Evolutionary conservation across 2,329 filamentous ascomycete genomes (phyloP), one percentile per base, ranked within the genome.

Genomic region (Seiridium unicorne): DNA sequence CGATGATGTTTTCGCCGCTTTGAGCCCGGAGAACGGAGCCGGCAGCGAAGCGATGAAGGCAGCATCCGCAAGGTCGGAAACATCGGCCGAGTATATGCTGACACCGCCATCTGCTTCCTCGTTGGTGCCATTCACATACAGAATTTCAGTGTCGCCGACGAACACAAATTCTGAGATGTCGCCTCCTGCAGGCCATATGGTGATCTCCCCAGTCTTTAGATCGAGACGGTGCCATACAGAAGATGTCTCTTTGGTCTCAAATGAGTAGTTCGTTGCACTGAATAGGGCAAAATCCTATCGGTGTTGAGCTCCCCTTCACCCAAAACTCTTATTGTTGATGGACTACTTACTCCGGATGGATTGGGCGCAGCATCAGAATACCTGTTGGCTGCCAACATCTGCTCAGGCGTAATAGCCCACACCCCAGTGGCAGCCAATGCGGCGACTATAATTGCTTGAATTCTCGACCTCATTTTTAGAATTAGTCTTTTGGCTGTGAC

Each of bases 101-200:
- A 77, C 69, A 10, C 74, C 74, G 3, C 74, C 74, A 48, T 74
- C 74, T 3, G 75, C 77, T 31, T 79, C 76, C 1, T 74, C 81
- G 51, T 79, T 76, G 46, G 77, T 76, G 58, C 75, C 73, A 53
- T 85, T 77, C 64, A 87, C 77, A 60, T 86, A 74, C n/a, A 78
- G 63, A 34, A 79, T 75, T 51, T 70, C 80, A 63, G 64, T 77
- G 77, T 57, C 86, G 66, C 86, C 87, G 35, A 76, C 70, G 66
- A 76, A 90, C 48, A 81, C 79, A 26, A 87, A 77, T 67, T 88
- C 85, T 13, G 82, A 82, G 59, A 86, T 80, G 58, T 80, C 79
- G 60, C 79, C 76, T 60, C 82, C 79, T 34, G 81, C 76, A 5
- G 82, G 82, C 56, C 88, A 78, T 7, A 80, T 69, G 3, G 75